phyloP scores from a whole-genome alignment of 768 basidiomycete species.

The Collybia mongolica region DNA sequence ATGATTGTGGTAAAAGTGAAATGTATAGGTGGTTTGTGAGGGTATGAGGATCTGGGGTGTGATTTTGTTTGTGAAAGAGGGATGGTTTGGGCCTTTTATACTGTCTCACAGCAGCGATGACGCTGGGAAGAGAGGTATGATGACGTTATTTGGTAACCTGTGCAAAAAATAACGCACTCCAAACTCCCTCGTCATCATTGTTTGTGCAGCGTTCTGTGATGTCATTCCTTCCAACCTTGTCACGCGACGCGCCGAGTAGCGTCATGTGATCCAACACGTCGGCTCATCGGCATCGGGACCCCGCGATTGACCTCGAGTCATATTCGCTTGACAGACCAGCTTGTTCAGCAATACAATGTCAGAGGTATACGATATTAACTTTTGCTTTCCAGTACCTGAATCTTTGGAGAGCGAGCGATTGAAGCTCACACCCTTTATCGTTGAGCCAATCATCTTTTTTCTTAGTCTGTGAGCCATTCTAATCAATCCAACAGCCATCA shows the following conservation, averaged over 20 bases:
- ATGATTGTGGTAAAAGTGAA: too few species aligned
- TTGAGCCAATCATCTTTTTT: slow-evolving; percentile 18
- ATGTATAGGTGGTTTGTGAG: too few species aligned
- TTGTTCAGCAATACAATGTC: not conserved
- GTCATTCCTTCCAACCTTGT: not conserved
- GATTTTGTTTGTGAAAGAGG: not conserved
- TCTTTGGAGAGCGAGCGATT: slow-evolving; percentile 45
- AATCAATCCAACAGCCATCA: slow-evolving; percentile 30
- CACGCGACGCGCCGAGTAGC: not conserved
- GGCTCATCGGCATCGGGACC: not conserved
- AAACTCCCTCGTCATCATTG: too few species aligned
- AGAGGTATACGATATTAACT: slow-evolving; percentile 39
- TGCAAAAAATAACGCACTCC: too few species aligned
- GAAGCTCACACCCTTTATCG: slow-evolving; percentile 50
- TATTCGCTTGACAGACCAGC: not conserved
- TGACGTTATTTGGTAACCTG: not conserved
- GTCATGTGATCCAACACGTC: slow-evolving; percentile 1
- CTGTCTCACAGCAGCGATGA: not conserved
- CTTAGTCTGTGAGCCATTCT: not conserved
- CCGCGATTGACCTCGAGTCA: not conserved
- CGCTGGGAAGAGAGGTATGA: not conserved
- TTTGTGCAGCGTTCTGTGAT: not conserved
- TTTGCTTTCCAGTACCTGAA: slow-evolving; percentile 46
- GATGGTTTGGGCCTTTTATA: not conserved
- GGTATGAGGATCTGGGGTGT: too few species aligned